Base-by-base conservation (phyloP, 192 early-diverging fungal species). In the Rhizophagus prolifer region DNA sequence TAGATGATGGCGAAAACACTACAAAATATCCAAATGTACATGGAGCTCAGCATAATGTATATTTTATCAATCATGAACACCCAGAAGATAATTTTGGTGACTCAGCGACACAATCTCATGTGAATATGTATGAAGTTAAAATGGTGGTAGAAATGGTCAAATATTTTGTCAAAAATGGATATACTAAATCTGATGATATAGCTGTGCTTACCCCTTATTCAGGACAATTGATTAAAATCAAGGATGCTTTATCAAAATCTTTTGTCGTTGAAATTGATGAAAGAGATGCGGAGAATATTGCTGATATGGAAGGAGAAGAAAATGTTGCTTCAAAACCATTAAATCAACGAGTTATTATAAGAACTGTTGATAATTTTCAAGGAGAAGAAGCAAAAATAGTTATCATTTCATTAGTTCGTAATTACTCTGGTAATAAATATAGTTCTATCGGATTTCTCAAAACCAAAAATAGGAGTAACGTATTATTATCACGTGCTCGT, bases 391-490 rank as follows among this genome's bases (percentile, higher is more conserved):
- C 36, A 38, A 38, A 38, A 34, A 80, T 83, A 23, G 71, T 85
- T 16, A 83, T 85, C 44, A 80, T 84, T 3, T 82, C 83, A 1
- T 75, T 84, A 68, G 83, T 84, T 14, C 82, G 84, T 9, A 83
- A 80, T 26, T n/a, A 1, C 8, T 75, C 68, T 47, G 79, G 72
- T 6, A 46, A 77, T 13, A 73, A 78, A 9, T 58, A 76, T 14
- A 54, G 73, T 9, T 58, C 77, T 7, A 88, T 86, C 62, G 89
- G 89, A 3, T 90, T 90, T 73, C 74, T 89, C 54, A 87, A 87
- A 71, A 81, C 81, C 19, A 67, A 62, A 23, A 90, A 90, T 70
- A 84, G 89, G 10, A 82, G 84, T 7, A 90, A 89, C 31, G 89
- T 90, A 8, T 67, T 89, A 8, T 46, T 89, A 1, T 89, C 88